phyloP scores from a whole-genome alignment of 2,329 filamentous ascomycete genomes.

The Septoria petroselini region DNA sequence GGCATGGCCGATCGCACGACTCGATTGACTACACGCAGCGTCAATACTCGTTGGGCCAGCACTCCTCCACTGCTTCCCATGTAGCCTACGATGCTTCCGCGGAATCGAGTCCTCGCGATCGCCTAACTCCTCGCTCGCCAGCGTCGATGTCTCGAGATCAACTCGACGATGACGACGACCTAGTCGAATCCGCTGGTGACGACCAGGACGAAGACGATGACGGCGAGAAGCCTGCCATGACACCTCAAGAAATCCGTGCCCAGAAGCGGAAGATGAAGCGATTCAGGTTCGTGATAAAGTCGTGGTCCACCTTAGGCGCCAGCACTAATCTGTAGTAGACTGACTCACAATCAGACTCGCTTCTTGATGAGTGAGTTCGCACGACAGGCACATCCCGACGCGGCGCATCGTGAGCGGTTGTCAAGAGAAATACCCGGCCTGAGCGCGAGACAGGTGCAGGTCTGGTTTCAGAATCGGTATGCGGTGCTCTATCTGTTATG shows the following conservation, averaged over 20 bases:
- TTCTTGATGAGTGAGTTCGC: conserved; percentile 97
- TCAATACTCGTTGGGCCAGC: conserved; percentile 2
- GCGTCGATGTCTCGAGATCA: conserved; percentile 34
- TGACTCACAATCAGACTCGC: conserved; percentile 95
- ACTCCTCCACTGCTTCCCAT: neutral
- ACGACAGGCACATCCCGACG: conserved; percentile 90
- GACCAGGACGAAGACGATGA: conserved; percentile 32
- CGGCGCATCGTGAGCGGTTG: conserved; percentile 80
- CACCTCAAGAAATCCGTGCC: conserved; percentile 48
- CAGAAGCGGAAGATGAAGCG: conserved; percentile 65
- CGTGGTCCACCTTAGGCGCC: conserved; percentile 8
- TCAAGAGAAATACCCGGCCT: conserved; percentile 88
- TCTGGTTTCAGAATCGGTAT: conserved; percentile 99
- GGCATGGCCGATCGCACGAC: neutral
- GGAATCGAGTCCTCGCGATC: conserved; percentile 47
- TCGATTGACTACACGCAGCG: neutral
- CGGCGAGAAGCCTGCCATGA: conserved; percentile 37
- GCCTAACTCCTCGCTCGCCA: conserved; percentile 46
- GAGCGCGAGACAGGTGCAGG: conserved; percentile 88
- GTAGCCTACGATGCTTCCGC: conserved; percentile 44
- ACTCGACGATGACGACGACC: conserved; percentile 40
- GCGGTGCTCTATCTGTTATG: too few species aligned
- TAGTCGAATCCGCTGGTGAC: conserved; percentile 41
- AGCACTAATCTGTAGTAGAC: conserved; percentile 49
- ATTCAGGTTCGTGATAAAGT: conserved; percentile 58